These are phyloP conservation scores for Juncus effusus DNA, from an alignment of 176 grass and related monocot genomes.

Conservation along the genomic window DNA sequence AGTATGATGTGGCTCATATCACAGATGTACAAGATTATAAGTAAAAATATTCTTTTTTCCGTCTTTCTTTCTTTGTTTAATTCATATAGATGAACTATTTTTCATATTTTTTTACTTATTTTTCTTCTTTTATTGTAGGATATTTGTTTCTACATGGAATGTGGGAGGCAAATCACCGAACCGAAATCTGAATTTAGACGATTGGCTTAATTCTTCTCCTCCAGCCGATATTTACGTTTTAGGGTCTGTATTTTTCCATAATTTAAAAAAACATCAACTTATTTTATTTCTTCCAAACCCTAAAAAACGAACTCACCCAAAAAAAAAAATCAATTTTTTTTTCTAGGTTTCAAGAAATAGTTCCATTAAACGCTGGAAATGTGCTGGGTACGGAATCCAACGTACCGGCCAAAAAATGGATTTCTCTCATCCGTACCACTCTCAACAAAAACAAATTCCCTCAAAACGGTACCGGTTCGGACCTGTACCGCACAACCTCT, in stretches of 20 bases:
- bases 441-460: conserved; percentile 62
- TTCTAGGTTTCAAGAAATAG: conserved; percentile 89
- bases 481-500: conserved; percentile 26
- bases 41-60: conserved; percentile 31
- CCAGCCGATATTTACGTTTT: conserved; percentile 94
- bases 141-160: conserved; percentile 95
- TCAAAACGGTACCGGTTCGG: conserved; percentile 27
- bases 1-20: conserved; percentile 36
- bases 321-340: not conserved
- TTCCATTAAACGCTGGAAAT: conserved; percentile 97
- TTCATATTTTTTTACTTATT: not conserved
- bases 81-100: not conserved
- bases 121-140: conserved; percentile 33
- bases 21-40: conserved; percentile 80
- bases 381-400: conserved; percentile 93
- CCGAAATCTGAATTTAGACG: conserved; percentile 76
- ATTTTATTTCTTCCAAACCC: too few species aligned
- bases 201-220: conserved; percentile 89
- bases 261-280: not conserved
- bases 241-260: conserved; percentile 36
- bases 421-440: conserved; percentile 74
- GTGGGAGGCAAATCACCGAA: conserved; percentile 88
- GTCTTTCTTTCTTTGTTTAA: conserved; percentile 16
- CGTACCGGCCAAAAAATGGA: conserved; percentile 79
- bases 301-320: not conserved